Percentiles rank a stretch among this genome's conserved stretches.
These are phyloP conservation scores for Thielaviopsis populi DNA, from an alignment of 2,329 filamentous ascomycete genomes.

Conservation along the genomic window DNA sequence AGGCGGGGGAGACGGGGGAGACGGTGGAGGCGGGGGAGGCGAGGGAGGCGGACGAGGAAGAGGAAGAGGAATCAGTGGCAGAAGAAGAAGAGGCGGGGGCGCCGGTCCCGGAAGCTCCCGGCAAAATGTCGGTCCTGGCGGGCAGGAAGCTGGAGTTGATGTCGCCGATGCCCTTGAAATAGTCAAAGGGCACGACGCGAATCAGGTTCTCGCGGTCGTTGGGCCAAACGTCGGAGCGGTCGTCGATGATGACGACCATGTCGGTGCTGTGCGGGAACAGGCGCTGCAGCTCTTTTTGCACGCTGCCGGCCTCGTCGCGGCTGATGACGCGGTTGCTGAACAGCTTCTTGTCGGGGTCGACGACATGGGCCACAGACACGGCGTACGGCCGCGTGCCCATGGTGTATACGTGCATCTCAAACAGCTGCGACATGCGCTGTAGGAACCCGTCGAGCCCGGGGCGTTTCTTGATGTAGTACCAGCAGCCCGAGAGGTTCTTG, in stretches of 20 bases:
- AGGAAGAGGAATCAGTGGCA: not conserved
- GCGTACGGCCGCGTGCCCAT: constrained; percentile 99
- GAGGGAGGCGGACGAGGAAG: constrained; percentile 31
- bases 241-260: constrained; percentile 98
- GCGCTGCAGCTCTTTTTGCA: constrained; percentile 79
- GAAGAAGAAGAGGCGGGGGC: too few species aligned
- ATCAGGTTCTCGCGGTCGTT: constrained; percentile 83
- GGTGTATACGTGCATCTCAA: constrained; percentile 95
- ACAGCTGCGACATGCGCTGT: constrained; percentile 59
- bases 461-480: constrained; percentile 97
- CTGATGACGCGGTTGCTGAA: constrained; percentile 94
- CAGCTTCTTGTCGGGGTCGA: constrained; percentile 76
- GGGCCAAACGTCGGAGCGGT: constrained; percentile 88
- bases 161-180: constrained; percentile 94
- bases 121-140: constrained; percentile 47
- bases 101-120: too few species aligned
- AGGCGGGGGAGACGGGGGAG: not conserved
- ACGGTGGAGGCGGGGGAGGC: not conserved
- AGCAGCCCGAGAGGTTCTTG: constrained; percentile 53
- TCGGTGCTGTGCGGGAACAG: constrained; percentile 93
- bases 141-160: constrained; percentile 97
- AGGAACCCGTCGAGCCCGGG: constrained; percentile 75
- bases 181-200: constrained; percentile 90
- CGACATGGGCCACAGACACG: constrained; percentile 75
- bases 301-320: constrained; percentile 88